A percentile compares a stretch with the other conserved stretches of the same genome.
These are phyloP conservation scores for Clonostachys solani DNA, from an alignment of 2,329 filamentous ascomycete genomes.

Conservation along the genomic window DNA sequence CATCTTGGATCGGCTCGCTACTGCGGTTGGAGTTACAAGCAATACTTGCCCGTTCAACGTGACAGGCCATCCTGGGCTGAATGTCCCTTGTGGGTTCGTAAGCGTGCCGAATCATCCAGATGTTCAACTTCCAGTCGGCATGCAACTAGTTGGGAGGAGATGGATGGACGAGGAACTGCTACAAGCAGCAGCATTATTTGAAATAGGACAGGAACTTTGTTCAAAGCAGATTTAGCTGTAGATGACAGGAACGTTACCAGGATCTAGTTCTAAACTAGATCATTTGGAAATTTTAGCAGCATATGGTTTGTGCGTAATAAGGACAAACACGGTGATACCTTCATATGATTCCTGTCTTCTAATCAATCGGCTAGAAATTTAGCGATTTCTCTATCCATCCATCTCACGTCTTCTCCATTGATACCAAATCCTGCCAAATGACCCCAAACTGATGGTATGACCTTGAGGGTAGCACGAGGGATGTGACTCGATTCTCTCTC, in stretches of 20 bases:
- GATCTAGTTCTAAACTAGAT: not conserved
- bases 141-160: constrained; percentile 20
- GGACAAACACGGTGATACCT: too few relatives aligned
- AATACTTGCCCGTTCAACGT: constrained; percentile 44
- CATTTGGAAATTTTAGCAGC: not conserved
- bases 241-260: too few relatives aligned
- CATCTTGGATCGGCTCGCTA: constrained; percentile 31
- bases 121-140: constrained; percentile 16
- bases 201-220: constrained; percentile 7
- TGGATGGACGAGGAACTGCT: constrained; percentile 17
- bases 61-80: constrained; percentile 43
- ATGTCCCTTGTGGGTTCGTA: constrained; percentile 30
- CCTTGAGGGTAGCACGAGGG: constrained; percentile 16
- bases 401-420: constrained; percentile 18
- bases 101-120: constrained; percentile 5
- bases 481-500: constrained; percentile 21
- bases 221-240: not conserved
- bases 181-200: constrained; percentile 15
- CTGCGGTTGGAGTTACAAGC: constrained; percentile 36
- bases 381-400: constrained; percentile 20
- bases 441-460: constrained; percentile 29
- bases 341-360: not conserved
- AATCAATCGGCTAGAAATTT: constrained; percentile 12
- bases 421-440: constrained; percentile 26
- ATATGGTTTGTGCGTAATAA: not conserved